Evolutionary conservation across 2,329 filamentous ascomycete species (phyloP), one percentile per base, ranked within the genome.

Genomic region (Juglanconis oblonga): DNA sequence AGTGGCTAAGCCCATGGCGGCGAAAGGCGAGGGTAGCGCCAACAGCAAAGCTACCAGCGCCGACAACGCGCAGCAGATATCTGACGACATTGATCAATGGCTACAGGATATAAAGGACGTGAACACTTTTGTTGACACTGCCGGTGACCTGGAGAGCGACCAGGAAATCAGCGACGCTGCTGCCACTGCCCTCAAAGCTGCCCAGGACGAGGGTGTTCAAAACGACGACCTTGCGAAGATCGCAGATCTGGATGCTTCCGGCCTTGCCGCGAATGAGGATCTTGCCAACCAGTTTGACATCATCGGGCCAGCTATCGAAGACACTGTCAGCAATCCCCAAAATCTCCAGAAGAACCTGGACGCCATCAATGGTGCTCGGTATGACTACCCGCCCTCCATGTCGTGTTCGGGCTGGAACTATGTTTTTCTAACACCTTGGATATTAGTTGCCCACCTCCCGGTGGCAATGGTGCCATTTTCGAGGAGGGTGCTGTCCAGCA

Each of bases 321-420:
- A 59, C 11, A 59, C 57, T 42, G 40, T 59, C 51, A 11, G 33
- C 44, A 59, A 54, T 51, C 57, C 57, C 14, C 50, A 59, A 51
- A 59, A 59, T 33, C 51, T 59, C 5, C 42, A 48, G 50, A 49
- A 59, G 51, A 59, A 59, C 44, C 51, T 59, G 13, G 51, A 54
- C n/a, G 57, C 57, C 33, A 59, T 59, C 44, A 59, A 59, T n/a
- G 57, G 50, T 44, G 57, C 57, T 59, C 57, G 57, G 57, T 59
- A 59, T 24, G 57, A 10, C 13, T 14, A 9, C 3, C 14, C 45
- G 29, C 5, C 11, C 32, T 2, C 13, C 17, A 38, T 17, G 49
- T 29, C 13, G 10, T 29, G 3, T 13, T 33, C 10, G 11, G 5
- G 17, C 4, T 40, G 17, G 45, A 48, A 24, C 24, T 24, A 24